Base-by-base conservation (phyloP, 345 rosid species). In the Laguncularia racemosa region DNA sequence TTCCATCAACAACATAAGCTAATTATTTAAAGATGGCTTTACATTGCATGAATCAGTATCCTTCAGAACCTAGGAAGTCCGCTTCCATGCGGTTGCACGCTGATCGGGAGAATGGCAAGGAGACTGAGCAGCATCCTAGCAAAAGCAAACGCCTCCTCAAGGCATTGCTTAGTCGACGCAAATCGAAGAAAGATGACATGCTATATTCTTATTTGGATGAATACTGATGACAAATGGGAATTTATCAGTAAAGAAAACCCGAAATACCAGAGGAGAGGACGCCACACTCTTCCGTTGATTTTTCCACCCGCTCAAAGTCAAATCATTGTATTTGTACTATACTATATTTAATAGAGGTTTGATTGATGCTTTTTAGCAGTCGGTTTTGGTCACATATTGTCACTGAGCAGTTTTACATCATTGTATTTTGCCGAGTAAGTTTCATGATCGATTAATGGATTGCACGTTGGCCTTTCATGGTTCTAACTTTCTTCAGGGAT, bases 161-260 rank as follows among this genome's bases (percentile, higher is more conserved):
- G 76, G 88, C 95, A 16, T 71, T 91, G 70, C 95, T 91, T 50
- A 88, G 98, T 67, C 77, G 95, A 50, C 98, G 96, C 59, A 91
- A 91, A 73, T 79, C 90, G 2, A 88, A 84, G 86, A 91, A 88
- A 67, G 98, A 91, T 47, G 98, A 88, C 18, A 81, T 76, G 75
- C 68, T 88, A 12, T 88, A 84, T 71, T 82, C 87, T 44, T 88
- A 88, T 58, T 71, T 91, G 78, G 96, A 88, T 61, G 96, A 86
- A 74, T 91, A 88, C 56, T 88, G 78, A 91, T 53, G 67, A 14
- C 2, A 58, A 10, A 33, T 33, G 48, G 40, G 44, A 38, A 40
- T 16, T n/a, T 59, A 26, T 38, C 33, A 48, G 52, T 20, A 21
- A 13, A 54, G 59, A 48, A 46, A 45, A 43, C 16, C 28, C 48